Conservation (phyloP, 2,329 filamentous ascomycete genomes). For the Tetracladium maxilliforme region DNA sequence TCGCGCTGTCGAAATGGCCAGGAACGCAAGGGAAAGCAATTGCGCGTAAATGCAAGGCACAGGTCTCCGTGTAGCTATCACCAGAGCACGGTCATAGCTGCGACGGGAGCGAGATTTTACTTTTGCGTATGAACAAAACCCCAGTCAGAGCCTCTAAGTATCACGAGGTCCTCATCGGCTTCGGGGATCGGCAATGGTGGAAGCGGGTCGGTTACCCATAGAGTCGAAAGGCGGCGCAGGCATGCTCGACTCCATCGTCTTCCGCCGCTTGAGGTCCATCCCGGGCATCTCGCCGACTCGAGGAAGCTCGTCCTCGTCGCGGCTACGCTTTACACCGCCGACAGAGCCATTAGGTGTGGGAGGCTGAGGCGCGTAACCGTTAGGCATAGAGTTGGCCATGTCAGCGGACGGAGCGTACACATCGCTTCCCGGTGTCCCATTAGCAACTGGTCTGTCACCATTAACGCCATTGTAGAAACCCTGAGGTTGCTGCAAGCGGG, state of each 20-base stretch:
- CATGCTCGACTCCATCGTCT: constrained; percentile 45
- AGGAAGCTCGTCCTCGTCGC: constrained; percentile 28
- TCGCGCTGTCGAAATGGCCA: no score
- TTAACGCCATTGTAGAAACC: constrained; percentile 84
- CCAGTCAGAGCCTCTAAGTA: not conserved
- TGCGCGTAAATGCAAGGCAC: not conserved
- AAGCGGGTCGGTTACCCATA: constrained; percentile 27
- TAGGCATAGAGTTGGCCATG: constrained; percentile 36
- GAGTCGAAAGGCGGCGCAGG: constrained; percentile 29
- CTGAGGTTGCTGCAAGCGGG: constrained; percentile 47
- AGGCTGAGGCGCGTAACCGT: constrained; percentile 49
- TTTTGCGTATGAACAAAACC: no score
- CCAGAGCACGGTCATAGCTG: not conserved
- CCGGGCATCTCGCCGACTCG: constrained; percentile 42
- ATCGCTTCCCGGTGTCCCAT: constrained; percentile 51
- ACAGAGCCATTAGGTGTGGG: constrained; percentile 51
- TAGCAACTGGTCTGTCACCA: constrained; percentile 54
- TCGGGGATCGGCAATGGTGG: constrained; percentile 20
- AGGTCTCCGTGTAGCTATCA: not conserved
- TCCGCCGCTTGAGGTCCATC: constrained; percentile 67
- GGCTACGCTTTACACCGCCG: constrained; percentile 22
- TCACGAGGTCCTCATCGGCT: not conserved
- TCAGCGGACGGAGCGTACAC: constrained; percentile 56
- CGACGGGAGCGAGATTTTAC: no score
- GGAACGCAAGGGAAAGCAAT: constrained; percentile 2